Evolutionary conservation across 2,329 filamentous ascomycete genomes (phyloP).

Genomic region (Talaromyces rugulosus): DNA sequence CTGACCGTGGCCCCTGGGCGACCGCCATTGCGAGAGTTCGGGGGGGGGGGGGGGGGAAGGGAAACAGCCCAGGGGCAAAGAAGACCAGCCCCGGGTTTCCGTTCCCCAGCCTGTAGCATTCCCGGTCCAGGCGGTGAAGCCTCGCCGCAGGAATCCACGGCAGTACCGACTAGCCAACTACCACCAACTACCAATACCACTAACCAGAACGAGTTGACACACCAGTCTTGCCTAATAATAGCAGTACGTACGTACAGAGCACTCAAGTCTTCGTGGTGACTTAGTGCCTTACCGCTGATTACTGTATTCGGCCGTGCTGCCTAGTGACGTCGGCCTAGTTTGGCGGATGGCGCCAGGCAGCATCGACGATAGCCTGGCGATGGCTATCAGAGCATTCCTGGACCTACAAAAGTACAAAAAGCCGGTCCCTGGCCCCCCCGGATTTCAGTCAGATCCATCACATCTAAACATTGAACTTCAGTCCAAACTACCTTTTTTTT

Average conservation of each 20-base stretch:
- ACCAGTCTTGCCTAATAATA: no score
- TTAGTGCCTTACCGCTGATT: not conserved
- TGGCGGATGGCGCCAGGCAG: not conserved
- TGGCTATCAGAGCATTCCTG: not conserved
- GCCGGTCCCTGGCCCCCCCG: not conserved
- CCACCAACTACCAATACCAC: no score
- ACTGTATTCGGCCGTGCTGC: not conserved
- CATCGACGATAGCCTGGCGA: not conserved
- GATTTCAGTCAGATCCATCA: not conserved
- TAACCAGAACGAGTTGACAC: no score
- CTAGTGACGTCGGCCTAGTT: conserved; percentile 2
- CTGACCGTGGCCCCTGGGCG: no score
- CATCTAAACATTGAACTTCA: not conserved
- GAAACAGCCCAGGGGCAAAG: not conserved
- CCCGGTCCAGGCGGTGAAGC: not conserved
- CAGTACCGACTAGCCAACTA: not conserved
- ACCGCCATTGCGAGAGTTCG: no score
- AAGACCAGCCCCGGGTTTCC: not conserved
- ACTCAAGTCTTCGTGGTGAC: no score
- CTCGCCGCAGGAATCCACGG: not conserved
- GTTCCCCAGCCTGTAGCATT: not conserved
- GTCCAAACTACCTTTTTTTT: not conserved
- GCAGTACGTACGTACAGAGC: no score
- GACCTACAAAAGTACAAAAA: not conserved
- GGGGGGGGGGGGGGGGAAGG: no score